Evolutionary conservation across 2,329 filamentous ascomycete species (phyloP).

Genomic region (Aspergillus niger): DNA sequence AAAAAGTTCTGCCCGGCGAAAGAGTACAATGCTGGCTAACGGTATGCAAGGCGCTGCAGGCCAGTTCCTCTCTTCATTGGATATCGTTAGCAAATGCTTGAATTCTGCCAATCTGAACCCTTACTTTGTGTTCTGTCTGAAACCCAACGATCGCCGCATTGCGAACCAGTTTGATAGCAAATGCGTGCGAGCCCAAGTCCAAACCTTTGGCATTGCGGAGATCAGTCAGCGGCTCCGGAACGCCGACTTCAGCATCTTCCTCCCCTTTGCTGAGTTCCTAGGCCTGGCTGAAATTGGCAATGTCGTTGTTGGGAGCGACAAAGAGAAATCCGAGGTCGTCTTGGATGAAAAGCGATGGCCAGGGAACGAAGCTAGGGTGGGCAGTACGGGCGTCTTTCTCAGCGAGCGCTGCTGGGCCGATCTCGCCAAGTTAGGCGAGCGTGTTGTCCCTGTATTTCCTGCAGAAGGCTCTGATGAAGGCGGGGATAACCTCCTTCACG

Average conservation of each 20-base stretch:
- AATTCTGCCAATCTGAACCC: conserved; percentile 81
- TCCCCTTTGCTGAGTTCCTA: conserved; percentile 94
- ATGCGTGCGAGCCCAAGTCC: conserved; percentile 90
- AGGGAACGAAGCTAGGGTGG: conserved; percentile 83
- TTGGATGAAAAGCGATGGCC: conserved; percentile 93
- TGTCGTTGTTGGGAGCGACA: conserved; percentile 85
- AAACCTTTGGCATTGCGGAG: conserved; percentile 94
- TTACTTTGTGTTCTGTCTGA: conserved; percentile 96
- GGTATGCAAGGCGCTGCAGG: conserved; percentile 80
- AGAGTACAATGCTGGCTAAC: conserved; percentile 43
- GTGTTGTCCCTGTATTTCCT: conserved; percentile 58
- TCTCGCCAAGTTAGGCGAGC: conserved; percentile 72
- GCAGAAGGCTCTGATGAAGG: conserved; percentile 60
- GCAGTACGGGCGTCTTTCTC: conserved; percentile 90
- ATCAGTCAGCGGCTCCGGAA: conserved; percentile 91
- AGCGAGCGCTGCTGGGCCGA: conserved; percentile 97
- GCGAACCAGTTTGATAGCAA: conserved; percentile 99
- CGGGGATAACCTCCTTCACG: conserved; percentile 62
- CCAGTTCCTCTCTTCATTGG: conserved; percentile 85
- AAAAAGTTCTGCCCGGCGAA: conserved; percentile 34
- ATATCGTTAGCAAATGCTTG: conserved; percentile 87
- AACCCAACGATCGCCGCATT: conserved; percentile 94
- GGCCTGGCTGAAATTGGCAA: conserved; percentile 82
- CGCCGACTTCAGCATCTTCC: conserved; percentile 92
- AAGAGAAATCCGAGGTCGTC: conserved; percentile 87